A percentile compares a stretch with the other conserved stretches of the same genome.
Conservation (phyloP, 225 moss, liverwort and hornwort genomes). For the Polytrichum formosum region DNA sequence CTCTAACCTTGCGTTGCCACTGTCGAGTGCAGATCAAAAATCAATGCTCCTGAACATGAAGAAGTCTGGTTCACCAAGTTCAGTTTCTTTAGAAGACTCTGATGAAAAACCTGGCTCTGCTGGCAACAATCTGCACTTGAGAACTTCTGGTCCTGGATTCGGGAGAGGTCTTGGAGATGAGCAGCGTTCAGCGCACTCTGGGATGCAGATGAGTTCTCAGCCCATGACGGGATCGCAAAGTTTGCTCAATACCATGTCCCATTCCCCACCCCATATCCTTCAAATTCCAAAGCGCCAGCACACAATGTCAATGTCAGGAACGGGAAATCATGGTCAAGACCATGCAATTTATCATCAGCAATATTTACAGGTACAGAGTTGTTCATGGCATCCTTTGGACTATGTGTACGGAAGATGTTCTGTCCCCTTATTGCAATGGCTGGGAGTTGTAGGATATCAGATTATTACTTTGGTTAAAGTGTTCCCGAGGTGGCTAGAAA, state of each 20-base stretch:
- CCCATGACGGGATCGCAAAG: slow-evolving; percentile 65
- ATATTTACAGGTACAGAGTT: slow-evolving; percentile 50
- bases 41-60: slow-evolving; percentile 71
- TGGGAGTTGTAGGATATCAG: no score
- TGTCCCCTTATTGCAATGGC: no score
- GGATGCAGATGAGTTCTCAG: slow-evolving; percentile 60
- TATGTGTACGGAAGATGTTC: no score
- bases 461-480: no score
- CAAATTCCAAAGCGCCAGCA: slow-evolving; percentile 63
- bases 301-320: slow-evolving; percentile 49
- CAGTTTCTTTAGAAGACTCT: slow-evolving; percentile 77
- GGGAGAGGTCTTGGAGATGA: slow-evolving; percentile 50
- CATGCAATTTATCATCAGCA: slow-evolving; percentile 64
- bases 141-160: slow-evolving; percentile 57
- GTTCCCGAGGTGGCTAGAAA: no score
- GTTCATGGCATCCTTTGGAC: neutral
- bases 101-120: slow-evolving; percentile 83
- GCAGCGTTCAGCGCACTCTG: slow-evolving; percentile 54
- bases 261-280: slow-evolving; percentile 57
- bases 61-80: slow-evolving; percentile 75
- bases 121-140: slow-evolving; percentile 75
- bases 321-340: slow-evolving; percentile 57
- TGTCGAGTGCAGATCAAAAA: slow-evolving; percentile 55
- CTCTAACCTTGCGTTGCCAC: neutral
- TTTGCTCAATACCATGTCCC: slow-evolving; percentile 70